phyloP scores from a whole-genome alignment of 1,284 basidiomycete species.

The Ganoderma meredithae region DNA sequence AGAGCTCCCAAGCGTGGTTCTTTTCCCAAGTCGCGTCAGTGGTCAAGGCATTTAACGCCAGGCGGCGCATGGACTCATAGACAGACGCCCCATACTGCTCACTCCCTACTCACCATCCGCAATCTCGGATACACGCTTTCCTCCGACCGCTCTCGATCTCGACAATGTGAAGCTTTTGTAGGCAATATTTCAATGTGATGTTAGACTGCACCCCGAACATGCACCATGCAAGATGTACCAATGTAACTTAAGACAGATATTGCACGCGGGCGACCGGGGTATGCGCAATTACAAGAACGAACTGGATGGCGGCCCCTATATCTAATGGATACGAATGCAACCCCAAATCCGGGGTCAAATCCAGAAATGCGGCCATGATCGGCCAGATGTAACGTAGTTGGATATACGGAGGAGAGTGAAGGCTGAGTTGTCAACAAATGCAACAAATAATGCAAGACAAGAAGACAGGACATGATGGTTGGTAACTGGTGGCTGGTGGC shows the following conservation, averaged over 20 bases:
- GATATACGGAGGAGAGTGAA: conserved; percentile 11
- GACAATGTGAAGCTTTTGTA: conserved; percentile 5
- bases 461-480: conserved; percentile 2
- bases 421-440: neutral
- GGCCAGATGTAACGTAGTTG: conserved; percentile 15
- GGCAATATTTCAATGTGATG: conserved; percentile 33
- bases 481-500: neutral
- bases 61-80: conserved; percentile 70
- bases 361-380: conserved; percentile 6
- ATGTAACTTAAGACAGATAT: conserved; percentile 21
- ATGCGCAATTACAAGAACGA: conserved; percentile 17
- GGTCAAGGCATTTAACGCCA: conserved; percentile 77
- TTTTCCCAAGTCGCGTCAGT: conserved; percentile 76
- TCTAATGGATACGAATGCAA: conserved; percentile 12
- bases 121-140: conserved; percentile 6
- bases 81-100: neutral
- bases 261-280: conserved; percentile 14
- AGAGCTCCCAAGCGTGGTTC: conserved; percentile 78
- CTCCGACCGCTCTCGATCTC: neutral
- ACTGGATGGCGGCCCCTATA: conserved; percentile 10
- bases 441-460: neutral
- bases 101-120: neutral
- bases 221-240: conserved; percentile 33
- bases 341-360: conserved; percentile 8
- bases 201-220: conserved; percentile 36